Percentiles rank a stretch among this genome's conserved stretches.
phyloP scores from a whole-genome alignment of 805 yeast genomes.

The Nakazawaea anatomiae region DNA sequence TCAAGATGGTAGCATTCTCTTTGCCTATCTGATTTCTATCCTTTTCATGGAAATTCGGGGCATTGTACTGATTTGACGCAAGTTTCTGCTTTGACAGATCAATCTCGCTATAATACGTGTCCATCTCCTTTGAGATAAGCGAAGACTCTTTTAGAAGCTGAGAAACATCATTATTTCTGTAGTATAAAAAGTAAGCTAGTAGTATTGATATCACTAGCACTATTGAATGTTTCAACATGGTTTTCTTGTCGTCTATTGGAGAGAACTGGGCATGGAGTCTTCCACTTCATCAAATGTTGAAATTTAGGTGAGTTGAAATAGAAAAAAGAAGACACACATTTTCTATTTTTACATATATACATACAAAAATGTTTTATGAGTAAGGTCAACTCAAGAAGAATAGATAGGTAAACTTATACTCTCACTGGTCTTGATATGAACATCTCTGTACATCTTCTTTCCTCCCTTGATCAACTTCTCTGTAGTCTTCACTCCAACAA shows the following conservation, averaged over 20 bases:
- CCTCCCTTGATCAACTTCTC: constrained; percentile 35
- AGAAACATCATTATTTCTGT: background rate
- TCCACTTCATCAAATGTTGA: background rate
- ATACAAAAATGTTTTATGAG: background rate
- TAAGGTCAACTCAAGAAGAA: background rate
- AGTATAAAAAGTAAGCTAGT: background rate
- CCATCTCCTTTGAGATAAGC: background rate
- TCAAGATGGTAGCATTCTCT: constrained; percentile 82
- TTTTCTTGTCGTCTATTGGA: background rate
- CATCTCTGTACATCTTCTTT: constrained; percentile 37
- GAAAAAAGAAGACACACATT: background rate
- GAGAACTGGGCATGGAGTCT: background rate
- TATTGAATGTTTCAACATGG: background rate
- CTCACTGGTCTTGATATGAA: constrained; percentile 60
- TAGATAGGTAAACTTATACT: constrained; percentile 62
- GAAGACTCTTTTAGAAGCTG: background rate
- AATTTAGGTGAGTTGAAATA: background rate
- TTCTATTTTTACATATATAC: background rate
- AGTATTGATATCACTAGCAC: background rate
- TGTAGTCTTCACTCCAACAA: constrained; percentile 20
- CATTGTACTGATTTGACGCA: constrained; percentile 33
- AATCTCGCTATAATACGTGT: background rate
- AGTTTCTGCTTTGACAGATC: constrained; percentile 24
- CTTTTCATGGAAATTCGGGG: constrained; percentile 18
- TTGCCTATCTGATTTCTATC: constrained; percentile 36